These are phyloP conservation scores for Dioszegia aurantiaca DNA, from an alignment of 768 basidiomycete genomes.

Conservation along the genomic window DNA sequence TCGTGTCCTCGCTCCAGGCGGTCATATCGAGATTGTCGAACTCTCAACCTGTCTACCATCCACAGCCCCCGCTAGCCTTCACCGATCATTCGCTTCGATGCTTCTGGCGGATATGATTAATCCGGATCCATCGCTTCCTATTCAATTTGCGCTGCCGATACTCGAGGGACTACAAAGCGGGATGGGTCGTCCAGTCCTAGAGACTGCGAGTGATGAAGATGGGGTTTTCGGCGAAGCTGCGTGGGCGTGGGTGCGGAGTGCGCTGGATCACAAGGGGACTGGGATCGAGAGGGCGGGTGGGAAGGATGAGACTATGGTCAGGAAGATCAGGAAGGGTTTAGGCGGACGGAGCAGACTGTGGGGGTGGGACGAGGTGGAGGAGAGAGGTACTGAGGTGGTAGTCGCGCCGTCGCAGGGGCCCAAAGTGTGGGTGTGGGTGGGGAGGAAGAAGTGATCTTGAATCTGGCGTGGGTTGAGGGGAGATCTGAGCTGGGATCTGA, in stretches of 20 bases:
- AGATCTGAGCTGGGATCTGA: neutral
- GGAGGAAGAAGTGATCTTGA: constrained; percentile 10
- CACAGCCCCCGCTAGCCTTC: constrained; percentile 21
- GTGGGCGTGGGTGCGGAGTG: constrained; percentile 26
- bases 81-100: constrained; percentile 36
- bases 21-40: constrained; percentile 40
- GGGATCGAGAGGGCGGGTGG: constrained; percentile 5
- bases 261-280: constrained; percentile 36
- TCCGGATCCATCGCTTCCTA: constrained; percentile 31
- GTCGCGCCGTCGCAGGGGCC: constrained; percentile 5
- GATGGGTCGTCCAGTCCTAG: neutral
- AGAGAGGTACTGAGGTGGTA: neutral
- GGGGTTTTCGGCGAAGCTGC: constrained; percentile 23
- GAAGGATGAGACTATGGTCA: neutral
- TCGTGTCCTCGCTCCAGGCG: constrained; percentile 44
- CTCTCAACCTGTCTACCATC: constrained; percentile 34
- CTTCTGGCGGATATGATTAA: constrained; percentile 41
- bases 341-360: neutral
- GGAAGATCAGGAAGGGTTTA: neutral
- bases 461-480: neutral
- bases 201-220: neutral
- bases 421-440: constrained; percentile 27
- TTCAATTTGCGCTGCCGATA: constrained; percentile 38
- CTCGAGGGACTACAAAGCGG: constrained; percentile 10
- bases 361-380: neutral